Conservation (phyloP, 2,329 filamentous ascomycete genomes). For the Colletotrichum australisinense region DNA sequence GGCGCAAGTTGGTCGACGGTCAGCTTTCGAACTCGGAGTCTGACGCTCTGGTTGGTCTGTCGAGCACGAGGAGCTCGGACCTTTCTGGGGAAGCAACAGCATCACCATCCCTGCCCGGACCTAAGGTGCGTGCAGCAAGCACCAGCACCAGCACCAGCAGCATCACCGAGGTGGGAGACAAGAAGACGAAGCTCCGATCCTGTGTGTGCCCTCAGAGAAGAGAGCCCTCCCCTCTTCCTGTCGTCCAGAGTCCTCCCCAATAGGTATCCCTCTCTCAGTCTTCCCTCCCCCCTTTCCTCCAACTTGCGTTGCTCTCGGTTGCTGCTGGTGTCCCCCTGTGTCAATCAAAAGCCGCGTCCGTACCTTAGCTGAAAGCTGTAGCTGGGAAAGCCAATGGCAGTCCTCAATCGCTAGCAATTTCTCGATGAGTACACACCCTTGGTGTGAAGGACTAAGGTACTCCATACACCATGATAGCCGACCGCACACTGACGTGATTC, state of each 20-base stretch:
- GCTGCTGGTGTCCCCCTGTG: slow-evolving; percentile 20
- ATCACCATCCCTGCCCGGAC: slow-evolving; percentile 35
- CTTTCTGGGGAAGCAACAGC: slow-evolving; percentile 14
- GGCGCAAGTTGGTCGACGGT: not conserved
- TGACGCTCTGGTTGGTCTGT: slow-evolving; percentile 25
- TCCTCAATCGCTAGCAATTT: not conserved
- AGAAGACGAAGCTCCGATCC: slow-evolving; percentile 16
- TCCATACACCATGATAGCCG: not conserved
- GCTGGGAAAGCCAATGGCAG: slow-evolving; percentile 6
- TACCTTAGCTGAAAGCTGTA: not conserved
- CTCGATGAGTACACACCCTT: not conserved
- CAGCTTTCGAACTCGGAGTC: not conserved
- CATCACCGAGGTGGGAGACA: not conserved
- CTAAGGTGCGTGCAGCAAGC: slow-evolving; percentile 20
- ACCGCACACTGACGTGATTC: slow-evolving; percentile 28
- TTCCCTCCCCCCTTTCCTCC: not conserved
- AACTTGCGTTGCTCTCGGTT: not conserved
- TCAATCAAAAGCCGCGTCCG: slow-evolving; percentile 6
- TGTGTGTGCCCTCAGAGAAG: too few species aligned
- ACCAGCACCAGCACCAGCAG: not conserved
- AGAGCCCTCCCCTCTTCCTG: too few species aligned
- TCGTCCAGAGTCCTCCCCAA: not conserved
- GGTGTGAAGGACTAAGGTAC: not conserved
- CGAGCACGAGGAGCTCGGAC: slow-evolving; percentile 34
- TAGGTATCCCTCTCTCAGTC: not conserved